Conservation (phyloP, 2,329 filamentous ascomycete species). For the Phaeosphaeriaceae sp. region DNA sequence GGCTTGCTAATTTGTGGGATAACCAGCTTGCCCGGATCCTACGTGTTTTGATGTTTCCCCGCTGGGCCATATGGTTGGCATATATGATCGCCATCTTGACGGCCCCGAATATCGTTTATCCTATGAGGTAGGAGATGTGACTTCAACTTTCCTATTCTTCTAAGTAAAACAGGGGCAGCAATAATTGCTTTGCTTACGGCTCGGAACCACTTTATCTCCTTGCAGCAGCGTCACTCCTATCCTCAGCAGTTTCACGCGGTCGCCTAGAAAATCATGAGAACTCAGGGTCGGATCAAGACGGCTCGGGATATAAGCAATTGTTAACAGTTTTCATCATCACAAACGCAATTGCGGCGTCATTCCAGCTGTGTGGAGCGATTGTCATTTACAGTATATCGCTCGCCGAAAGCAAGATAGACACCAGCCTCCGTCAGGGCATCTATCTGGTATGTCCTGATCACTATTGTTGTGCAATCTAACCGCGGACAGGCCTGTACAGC, state of each 20-base stretch:
- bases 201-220: slow-evolving; percentile 7
- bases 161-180: slow-evolving; percentile 2
- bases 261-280: slow-evolving; percentile 2
- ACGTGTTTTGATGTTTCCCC: slow-evolving; percentile 5
- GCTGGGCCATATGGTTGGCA: neutral
- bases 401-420: slow-evolving; percentile 3
- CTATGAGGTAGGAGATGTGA: slow-evolving; percentile 1
- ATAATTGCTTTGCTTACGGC: slow-evolving; percentile 1
- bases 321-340: slow-evolving; percentile 4
- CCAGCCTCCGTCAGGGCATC: slow-evolving; percentile 1
- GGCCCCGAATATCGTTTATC: neutral
- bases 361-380: slow-evolving; percentile 4
- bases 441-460: slow-evolving; percentile 4
- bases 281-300: neutral
- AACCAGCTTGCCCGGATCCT: slow-evolving; percentile 2
- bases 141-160: neutral
- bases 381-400: slow-evolving; percentile 5
- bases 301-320: slow-evolving; percentile 4
- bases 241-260: slow-evolving; percentile 4
- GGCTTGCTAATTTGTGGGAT: slow-evolving; percentile 4
- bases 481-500: slow-evolving; percentile 6
- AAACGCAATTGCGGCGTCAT: slow-evolving; percentile 3
- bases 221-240: slow-evolving; percentile 6
- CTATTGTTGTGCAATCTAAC: slow-evolving; percentile 1
- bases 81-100: neutral